Evolutionary conservation across 805 yeast genomes (phyloP), one percentile per base, ranked within the genome.

Genomic region (Kodamaea fukazawae): DNA sequence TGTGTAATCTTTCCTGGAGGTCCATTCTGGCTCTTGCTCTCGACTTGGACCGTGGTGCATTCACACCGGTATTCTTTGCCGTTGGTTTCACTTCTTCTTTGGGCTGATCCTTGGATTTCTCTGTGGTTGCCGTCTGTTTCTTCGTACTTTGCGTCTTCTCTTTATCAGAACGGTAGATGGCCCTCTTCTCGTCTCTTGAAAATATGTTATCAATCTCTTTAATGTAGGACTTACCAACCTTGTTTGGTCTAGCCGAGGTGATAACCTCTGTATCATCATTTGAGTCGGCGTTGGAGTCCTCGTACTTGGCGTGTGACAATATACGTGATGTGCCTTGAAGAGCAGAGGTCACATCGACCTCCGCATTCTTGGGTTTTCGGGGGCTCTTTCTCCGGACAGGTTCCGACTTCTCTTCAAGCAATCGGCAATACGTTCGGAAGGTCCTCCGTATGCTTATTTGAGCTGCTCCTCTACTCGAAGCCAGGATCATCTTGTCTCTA

Each of bases 161-260:
- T 16, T n/a, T 29, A 17, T 38, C 27, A 16, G 28, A 18, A n/a
- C 25, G 22, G 13, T 38, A 22, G 6, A 46, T 43, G 4, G 45
- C 46, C 32, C 40, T 17, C 22, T 45, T 38, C n/a, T 36, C 37
- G 9, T 36, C 41, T 13, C 35, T 39, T 13, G 42, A 41, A 12
- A 43, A 37, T 12, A 46, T 42, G 25, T 32, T 34, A 12, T 46
- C 44, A 8, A 46, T 26, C 14, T 46, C 49, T 22, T 46, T 41
- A n/a, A 31, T 32, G 20, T 36, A 46, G n/a, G 38, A 32, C 34
- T 26, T 39, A 18, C 43, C 45, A 3, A 39, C 25, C 32, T 43
- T 43, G 29, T 31, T 36, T 13, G 45, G 41, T 16, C 31, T 30
- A n/a, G 13, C 16, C 26, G 32, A 34, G n/a, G 37, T 34, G 11